phyloP scores from a whole-genome alignment of 2,329 filamentous ascomycete genomes.

The Talaromyces sp. region DNA sequence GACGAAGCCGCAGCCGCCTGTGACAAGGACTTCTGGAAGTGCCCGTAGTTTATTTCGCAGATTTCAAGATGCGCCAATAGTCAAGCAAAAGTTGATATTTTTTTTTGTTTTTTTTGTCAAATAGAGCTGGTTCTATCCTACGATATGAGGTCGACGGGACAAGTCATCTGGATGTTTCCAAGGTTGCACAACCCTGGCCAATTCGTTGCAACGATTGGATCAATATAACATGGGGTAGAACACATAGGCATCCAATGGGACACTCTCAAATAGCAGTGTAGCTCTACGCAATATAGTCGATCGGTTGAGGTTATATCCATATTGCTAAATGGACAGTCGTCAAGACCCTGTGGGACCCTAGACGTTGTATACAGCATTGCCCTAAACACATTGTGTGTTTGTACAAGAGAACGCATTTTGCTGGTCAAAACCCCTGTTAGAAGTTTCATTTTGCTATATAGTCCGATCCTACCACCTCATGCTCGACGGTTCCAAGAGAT shows the following conservation, averaged over 20 bases:
- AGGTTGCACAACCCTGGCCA: background rate
- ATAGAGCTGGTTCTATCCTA: background rate
- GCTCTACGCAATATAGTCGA: too few species aligned
- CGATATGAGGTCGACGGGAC: background rate
- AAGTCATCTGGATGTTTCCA: background rate
- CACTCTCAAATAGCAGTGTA: background rate
- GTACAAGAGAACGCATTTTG: background rate
- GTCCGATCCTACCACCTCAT: background rate
- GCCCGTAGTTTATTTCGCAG: too few species aligned
- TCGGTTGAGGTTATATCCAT: background rate
- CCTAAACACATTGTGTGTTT: background rate
- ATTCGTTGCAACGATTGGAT: background rate
- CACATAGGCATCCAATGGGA: background rate
- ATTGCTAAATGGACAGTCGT: too few species aligned
- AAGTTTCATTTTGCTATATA: background rate
- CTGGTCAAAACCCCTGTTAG: background rate
- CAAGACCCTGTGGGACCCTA: background rate
- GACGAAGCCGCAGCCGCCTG: constrained; percentile 40
- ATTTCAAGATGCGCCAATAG: too few species aligned
- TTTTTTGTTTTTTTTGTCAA: too few species aligned
- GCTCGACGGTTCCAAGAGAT: background rate
- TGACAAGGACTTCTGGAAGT: constrained; percentile 31
- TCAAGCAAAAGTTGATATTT: too few species aligned
- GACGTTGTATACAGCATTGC: background rate
- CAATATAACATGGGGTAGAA: background rate